Evolutionary conservation across 2,329 filamentous ascomycete species (phyloP).

Genomic region (Stemphylium lycopersici): DNA sequence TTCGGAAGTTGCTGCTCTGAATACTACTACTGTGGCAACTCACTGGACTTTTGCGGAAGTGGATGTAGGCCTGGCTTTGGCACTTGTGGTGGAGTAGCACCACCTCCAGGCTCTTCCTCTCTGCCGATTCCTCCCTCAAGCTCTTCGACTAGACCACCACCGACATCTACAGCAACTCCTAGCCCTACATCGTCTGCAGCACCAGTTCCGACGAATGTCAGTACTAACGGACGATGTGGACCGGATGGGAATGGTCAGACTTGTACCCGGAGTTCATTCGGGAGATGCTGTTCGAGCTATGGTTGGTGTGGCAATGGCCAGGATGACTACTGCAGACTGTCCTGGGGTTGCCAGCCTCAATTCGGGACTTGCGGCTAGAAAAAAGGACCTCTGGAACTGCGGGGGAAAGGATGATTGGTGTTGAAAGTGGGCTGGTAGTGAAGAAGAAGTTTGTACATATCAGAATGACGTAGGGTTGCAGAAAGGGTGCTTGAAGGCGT

Average conservation of each 20-base stretch:
- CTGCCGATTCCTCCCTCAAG: slow-evolving; percentile 5
- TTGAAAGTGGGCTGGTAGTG: too few relatives aligned
- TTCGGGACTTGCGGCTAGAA: slow-evolving; percentile 27
- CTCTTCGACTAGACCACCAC: slow-evolving; percentile 17
- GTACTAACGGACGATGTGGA: slow-evolving; percentile 36
- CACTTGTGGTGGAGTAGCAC: slow-evolving; percentile 24
- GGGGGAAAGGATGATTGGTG: too few relatives aligned
- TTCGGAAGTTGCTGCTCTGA: slow-evolving; percentile 37
- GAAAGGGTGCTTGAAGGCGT: too few relatives aligned
- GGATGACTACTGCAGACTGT: slow-evolving; percentile 28
- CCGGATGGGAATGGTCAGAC: slow-evolving; percentile 26
- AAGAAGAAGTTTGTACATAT: too few relatives aligned
- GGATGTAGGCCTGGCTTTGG: slow-evolving; percentile 37
- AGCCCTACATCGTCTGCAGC: slow-evolving; percentile 18
- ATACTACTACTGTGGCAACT: slow-evolving; percentile 35
- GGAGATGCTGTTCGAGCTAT: slow-evolving; percentile 36
- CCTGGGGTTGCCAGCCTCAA: slow-evolving; percentile 29
- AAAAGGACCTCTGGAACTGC: not conserved
- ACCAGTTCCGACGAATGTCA: slow-evolving; percentile 32
- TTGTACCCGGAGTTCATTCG: slow-evolving; percentile 32
- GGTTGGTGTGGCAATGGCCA: slow-evolving; percentile 30
- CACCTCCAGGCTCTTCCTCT: slow-evolving; percentile 23
- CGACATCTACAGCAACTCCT: slow-evolving; percentile 20
- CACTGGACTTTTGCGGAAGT: slow-evolving; percentile 31
- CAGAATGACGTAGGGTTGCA: too few relatives aligned